Percentiles rank a stretch among this genome's conserved stretches.
Conservation (phyloP, 495 filamentous ascomycete genomes). For the Hypoxylon lienhwacheense region DNA sequence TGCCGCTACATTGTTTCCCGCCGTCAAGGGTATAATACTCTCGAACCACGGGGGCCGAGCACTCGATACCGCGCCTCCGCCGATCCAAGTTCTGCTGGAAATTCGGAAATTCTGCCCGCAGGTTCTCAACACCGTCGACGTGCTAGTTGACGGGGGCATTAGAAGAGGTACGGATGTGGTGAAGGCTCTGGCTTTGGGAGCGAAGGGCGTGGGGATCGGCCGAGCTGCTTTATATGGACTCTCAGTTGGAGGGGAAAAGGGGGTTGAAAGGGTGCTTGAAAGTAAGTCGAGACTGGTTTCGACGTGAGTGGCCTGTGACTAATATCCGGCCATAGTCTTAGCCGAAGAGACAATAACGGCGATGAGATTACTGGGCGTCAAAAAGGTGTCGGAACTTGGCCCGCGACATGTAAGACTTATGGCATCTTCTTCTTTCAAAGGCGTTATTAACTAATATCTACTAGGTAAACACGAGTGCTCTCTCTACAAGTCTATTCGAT, state of each 20-base stretch:
- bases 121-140: conserved; percentile 70
- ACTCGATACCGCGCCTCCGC: conserved; percentile 73
- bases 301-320: conserved; percentile 38
- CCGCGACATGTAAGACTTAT: conserved; percentile 23
- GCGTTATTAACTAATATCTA: conserved; percentile 2
- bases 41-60: conserved; percentile 82
- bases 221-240: conserved; percentile 71
- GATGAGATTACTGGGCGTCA: conserved; percentile 32
- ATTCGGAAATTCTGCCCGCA: conserved; percentile 79
- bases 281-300: conserved; percentile 69
- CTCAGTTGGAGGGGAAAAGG: conserved; percentile 71
- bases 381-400: conserved; percentile 21
- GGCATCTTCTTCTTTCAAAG: neutral
- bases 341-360: conserved; percentile 30
- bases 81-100: conserved; percentile 74
- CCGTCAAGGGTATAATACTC: conserved; percentile 73
- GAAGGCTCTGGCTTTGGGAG: conserved; percentile 76
- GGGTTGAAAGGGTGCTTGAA: conserved; percentile 72
- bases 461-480: conserved; percentile 21
- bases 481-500: conserved; percentile 17
- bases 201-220: conserved; percentile 75
- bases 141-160: conserved; percentile 78
- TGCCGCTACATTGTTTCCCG: conserved; percentile 63
- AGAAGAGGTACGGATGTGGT: conserved; percentile 77
- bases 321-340: conserved; percentile 16